Conservation (phyloP, 352 stramenopile genomes). For the Pythium coloratum region DNA sequence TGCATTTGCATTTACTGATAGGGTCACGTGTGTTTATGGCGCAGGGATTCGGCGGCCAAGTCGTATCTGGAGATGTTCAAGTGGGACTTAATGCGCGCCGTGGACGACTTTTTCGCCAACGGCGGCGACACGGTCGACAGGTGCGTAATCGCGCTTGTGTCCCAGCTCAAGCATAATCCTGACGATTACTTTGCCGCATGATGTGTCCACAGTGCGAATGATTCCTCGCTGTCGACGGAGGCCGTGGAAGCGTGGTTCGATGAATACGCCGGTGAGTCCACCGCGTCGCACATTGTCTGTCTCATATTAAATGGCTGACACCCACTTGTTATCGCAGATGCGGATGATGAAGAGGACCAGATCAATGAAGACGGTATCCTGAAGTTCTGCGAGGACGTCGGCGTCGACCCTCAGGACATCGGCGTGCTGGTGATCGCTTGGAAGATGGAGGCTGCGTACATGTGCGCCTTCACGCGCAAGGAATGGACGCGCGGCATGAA, state of each 20-base stretch:
- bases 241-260: constrained; percentile 44
- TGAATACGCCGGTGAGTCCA: constrained; percentile 32
- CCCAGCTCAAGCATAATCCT: background rate
- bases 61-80: constrained; percentile 80
- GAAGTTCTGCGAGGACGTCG: constrained; percentile 48
- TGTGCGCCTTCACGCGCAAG: constrained; percentile 84
- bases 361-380: constrained; percentile 51
- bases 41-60: constrained; percentile 63
- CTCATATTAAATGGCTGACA: background rate
- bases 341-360: constrained; percentile 40
- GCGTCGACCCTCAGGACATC: constrained; percentile 46
- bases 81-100: constrained; percentile 75
- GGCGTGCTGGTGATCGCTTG: constrained; percentile 85
- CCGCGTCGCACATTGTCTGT: background rate
- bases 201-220: constrained; percentile 11
- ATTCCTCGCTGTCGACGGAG: constrained; percentile 26
- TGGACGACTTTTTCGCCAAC: constrained; percentile 79
- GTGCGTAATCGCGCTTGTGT: constrained; percentile 6
- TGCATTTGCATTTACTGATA: background rate
- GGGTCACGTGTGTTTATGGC: background rate
- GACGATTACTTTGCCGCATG: background rate
- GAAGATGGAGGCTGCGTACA: constrained; percentile 86
- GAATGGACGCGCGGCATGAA: constrained; percentile 84
- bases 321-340: constrained; percentile 7
- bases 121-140: constrained; percentile 38